Conservation (phyloP, 2,329 filamentous ascomycete species). For the Aspergillus fumigatus region DNA sequence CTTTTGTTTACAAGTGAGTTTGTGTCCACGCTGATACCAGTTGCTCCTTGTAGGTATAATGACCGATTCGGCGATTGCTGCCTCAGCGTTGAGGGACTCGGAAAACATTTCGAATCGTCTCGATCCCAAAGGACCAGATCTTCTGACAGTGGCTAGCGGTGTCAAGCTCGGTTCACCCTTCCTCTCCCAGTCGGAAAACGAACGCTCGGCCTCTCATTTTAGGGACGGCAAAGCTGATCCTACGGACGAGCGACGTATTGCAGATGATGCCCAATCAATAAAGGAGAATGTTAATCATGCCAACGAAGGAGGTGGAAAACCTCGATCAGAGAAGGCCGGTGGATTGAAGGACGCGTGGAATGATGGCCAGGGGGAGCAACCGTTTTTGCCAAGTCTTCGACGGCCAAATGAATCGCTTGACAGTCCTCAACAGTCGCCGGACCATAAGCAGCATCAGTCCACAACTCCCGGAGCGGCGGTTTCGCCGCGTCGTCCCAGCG, state of each 20-base stretch:
- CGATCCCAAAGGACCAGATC: slow-evolving; percentile 17
- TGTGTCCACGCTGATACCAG: neutral
- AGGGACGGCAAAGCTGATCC: slow-evolving; percentile 12
- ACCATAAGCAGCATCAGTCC: slow-evolving; percentile 18
- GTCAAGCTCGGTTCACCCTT: slow-evolving; percentile 25
- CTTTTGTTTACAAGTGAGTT: neutral
- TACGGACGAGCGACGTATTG: slow-evolving; percentile 8
- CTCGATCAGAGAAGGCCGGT: slow-evolving; percentile 3
- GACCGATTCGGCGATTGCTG: slow-evolving; percentile 18
- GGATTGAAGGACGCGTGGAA: slow-evolving; percentile 13
- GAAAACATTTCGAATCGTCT: slow-evolving; percentile 14
- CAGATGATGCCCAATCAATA: neutral
- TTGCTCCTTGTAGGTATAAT: slow-evolving; percentile 16
- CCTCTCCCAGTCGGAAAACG: slow-evolving; percentile 24
- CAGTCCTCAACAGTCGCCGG: slow-evolving; percentile 16
- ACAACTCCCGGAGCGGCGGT: slow-evolving; percentile 32
- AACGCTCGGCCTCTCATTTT: slow-evolving; percentile 14
- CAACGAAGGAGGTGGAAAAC: slow-evolving; percentile 7
- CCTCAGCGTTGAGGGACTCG: slow-evolving; percentile 16
- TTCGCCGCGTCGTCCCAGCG: slow-evolving; percentile 56
- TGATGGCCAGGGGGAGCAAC: slow-evolving; percentile 14
- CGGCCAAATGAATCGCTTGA: slow-evolving; percentile 23
- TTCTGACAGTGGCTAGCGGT: slow-evolving; percentile 15
- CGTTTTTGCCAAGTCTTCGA: slow-evolving; percentile 21
- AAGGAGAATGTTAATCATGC: slow-evolving; percentile 5